Evolutionary conservation across 2,329 filamentous ascomycete species (phyloP).

Genomic region (Emmonsiellopsis sp.): DNA sequence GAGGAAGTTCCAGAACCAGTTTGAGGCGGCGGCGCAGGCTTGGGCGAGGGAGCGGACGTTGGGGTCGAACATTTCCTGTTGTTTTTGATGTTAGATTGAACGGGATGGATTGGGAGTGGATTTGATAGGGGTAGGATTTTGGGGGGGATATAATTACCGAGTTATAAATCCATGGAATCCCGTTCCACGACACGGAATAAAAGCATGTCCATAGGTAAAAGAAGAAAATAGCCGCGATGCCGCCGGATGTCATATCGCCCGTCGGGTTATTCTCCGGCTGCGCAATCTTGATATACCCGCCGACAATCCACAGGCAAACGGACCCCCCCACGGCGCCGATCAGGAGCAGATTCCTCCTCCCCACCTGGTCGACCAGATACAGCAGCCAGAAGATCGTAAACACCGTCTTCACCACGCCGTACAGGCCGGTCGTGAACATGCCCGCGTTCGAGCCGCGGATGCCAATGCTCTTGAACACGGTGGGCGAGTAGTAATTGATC

Average conservation of each 20-base stretch:
- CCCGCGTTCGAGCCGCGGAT: slow-evolving; percentile 49
- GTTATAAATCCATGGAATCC: slow-evolving; percentile 67
- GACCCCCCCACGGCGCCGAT: slow-evolving; percentile 54
- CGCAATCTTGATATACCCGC: slow-evolving; percentile 27
- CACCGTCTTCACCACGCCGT: slow-evolving; percentile 64
- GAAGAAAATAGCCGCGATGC: slow-evolving; percentile 45
- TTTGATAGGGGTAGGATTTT: too few species aligned
- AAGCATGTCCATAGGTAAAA: slow-evolving; percentile 66
- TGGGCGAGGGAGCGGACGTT: slow-evolving; percentile 59
- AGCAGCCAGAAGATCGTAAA: slow-evolving; percentile 61
- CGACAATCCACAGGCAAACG: slow-evolving; percentile 31
- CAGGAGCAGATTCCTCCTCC: slow-evolving; percentile 55
- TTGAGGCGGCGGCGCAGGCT: slow-evolving; percentile 47
- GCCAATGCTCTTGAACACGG: slow-evolving; percentile 58
- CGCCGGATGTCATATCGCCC: slow-evolving; percentile 16
- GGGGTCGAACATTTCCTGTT: background rate
- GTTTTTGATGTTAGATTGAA: background rate
- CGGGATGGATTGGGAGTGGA: too few species aligned
- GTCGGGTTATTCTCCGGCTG: slow-evolving; percentile 20
- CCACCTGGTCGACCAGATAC: slow-evolving; percentile 56
- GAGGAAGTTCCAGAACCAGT: slow-evolving; percentile 29
- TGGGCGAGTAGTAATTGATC: slow-evolving; percentile 66
- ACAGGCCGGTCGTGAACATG: slow-evolving; percentile 63
- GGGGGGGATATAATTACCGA: slow-evolving; percentile 20
- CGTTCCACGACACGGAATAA: slow-evolving; percentile 65